Conservation (phyloP, 2,329 filamentous ascomycete species). For the Teratosphaeria viscida region DNA sequence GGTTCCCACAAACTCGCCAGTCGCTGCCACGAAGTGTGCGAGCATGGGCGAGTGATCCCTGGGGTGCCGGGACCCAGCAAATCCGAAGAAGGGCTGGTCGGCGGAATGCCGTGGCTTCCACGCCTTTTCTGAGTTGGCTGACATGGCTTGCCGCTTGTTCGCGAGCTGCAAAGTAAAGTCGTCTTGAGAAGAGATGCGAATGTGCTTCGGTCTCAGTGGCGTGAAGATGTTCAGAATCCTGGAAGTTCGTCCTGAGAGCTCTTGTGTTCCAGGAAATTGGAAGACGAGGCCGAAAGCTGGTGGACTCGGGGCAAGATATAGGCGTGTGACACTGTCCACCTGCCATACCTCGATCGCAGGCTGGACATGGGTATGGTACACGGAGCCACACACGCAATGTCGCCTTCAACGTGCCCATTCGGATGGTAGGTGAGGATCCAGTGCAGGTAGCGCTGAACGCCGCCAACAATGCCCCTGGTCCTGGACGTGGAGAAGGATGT, state of each 20-base stretch:
- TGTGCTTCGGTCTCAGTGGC: neutral
- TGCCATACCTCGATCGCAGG: neutral
- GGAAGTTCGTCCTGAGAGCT: neutral
- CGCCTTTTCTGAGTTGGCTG: neutral
- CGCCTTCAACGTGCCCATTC: neutral
- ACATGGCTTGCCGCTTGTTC: neutral
- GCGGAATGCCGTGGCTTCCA: neutral
- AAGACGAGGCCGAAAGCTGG: neutral
- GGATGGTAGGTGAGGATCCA: neutral
- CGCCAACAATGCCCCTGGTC: neutral
- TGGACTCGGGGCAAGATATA: neutral
- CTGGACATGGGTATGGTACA: neutral
- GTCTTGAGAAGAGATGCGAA: neutral
- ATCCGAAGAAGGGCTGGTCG: conserved; percentile 8
- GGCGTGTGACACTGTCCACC: neutral
- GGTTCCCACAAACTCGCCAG: conserved; percentile 19
- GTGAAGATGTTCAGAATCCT: too few species aligned
- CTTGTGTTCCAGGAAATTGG: neutral
- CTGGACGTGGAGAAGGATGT: neutral
- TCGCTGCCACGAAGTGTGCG: conserved; percentile 12
- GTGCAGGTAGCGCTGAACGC: neutral
- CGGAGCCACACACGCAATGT: neutral
- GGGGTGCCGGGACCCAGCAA: conserved; percentile 1
- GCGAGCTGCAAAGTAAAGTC: neutral
- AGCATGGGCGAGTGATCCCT: conserved; percentile 2